phyloP scores from a whole-genome alignment of 371 early-diverging fungal genomes.

The Mortierella polycephala region DNA sequence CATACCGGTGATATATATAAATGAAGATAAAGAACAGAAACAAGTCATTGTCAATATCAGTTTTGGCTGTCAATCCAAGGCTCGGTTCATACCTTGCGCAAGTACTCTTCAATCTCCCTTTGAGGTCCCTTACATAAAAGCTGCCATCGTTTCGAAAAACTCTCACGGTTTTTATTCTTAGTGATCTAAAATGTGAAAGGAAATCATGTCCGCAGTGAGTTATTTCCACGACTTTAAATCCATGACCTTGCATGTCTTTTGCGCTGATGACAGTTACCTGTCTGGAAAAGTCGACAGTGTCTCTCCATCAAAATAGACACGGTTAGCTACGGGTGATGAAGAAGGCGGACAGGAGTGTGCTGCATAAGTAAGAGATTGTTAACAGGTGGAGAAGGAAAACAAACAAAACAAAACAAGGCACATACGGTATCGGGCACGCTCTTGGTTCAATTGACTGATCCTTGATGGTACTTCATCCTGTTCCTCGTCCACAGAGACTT shows the following conservation, averaged over 20 bases:
- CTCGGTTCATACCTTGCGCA: too few relatives aligned
- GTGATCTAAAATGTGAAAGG: background rate
- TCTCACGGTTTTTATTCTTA: background rate
- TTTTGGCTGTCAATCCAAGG: too few relatives aligned
- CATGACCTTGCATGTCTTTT: background rate
- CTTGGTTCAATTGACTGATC: background rate
- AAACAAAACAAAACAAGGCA: background rate
- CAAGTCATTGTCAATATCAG: too few relatives aligned
- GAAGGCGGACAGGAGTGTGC: too few relatives aligned
- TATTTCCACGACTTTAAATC: background rate
- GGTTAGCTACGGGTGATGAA: background rate
- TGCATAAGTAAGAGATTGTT: too few relatives aligned
- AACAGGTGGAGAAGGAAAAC: too few relatives aligned
- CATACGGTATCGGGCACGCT: background rate
- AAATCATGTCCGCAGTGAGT: background rate
- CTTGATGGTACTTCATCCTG: background rate
- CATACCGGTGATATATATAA: too few relatives aligned
- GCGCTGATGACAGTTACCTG: background rate
- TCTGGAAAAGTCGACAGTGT: background rate
- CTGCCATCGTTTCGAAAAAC: slow-evolving; percentile 8
- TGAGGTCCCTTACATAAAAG: slow-evolving; percentile 6
- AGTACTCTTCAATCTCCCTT: background rate
- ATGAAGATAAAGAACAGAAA: too few relatives aligned
- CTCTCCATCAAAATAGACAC: slow-evolving; percentile 7
- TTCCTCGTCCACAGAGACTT: background rate